Evolutionary conservation across 805 yeast genomes (phyloP), one percentile per base, ranked within the genome.

Genomic region (Cephaloascus albidus): DNA sequence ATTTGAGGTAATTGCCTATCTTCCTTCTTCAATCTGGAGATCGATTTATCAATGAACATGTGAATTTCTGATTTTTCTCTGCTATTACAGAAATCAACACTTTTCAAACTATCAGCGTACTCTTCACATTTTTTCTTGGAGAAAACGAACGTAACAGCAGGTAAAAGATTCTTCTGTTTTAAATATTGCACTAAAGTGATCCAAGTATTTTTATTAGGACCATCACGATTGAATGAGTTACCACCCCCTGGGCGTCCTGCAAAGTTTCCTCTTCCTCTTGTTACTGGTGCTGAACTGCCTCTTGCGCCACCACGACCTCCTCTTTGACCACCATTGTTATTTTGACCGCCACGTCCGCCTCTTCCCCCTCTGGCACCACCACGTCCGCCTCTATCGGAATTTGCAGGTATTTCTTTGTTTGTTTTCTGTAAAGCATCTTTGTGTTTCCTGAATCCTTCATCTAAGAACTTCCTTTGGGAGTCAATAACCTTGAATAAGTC

Each of bases 1-100:
- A 93, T 90, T 60, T 93, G 98, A 1, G 98, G 97, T 37, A 93
- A 66, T 41, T 84, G 90, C 45, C 97, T 72, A 55, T 93, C 98
- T 52, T 93, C 98, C 49, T 80, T 83, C 51, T 85, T 86, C 56
- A 87, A 73, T 41, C 98, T 73, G 0, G 89, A 72, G 18, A 89
- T 84, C 0, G 97, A 95, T 47, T 79, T 77, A 49, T 90, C 96
- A 43, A 93, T 78, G 50, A 90, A 89, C 88, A 90, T 84, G 55
- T 85, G 94, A 43, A 93, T 83, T 50, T 87, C 96, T 0, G 96
- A 83, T 48, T 84, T 81, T 52, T 93, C 97, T 43, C 72, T 78
- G n/a, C 84, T 82, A 38, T 72, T 79, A 53, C 94, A 84, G 58
- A 87, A 85, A 50, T 88, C 88, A 27, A 86, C 62, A 17, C 86